Evolutionary conservation across 179 eudicot species (phyloP), one percentile per base, ranked within the genome.

Genomic region (Actinidia arguta): DNA sequence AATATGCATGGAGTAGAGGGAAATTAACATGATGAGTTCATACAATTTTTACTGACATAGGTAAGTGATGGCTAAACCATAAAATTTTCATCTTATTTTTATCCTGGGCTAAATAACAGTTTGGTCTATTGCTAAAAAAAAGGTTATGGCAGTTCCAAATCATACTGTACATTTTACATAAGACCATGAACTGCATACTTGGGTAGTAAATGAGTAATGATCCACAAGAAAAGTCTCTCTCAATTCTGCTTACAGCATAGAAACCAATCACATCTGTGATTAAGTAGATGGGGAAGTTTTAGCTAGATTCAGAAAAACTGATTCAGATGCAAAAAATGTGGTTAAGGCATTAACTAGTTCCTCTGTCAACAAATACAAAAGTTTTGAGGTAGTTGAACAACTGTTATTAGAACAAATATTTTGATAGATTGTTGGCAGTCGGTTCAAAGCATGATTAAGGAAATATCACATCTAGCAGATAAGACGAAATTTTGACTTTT

Each of bases 281-380:
- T 22, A 71, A n/a, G 75, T 72, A 22, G 5, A 56, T 42, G 50
- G 48, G 51, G 63, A 18, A 58, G 80, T 76, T 69, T 59, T 46
- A 76, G 22, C 80, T 59, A 6, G 13, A 11, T 59, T 77, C 6
- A 77, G 56, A 55, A 22, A 14, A 42, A 61, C 24, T n/a, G 50
- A 22, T 62, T 31, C 78, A 55, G 20, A 4, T 75, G n/a, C 63
- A 52, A 31, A 72, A 48, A 10, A 25, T 69, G 73, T 48, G 55
- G 39, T 55, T 11, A 39, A 76, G 22, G 46, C 39, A n/a, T 77
- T n/a, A n/a, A n/a, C 42, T 18, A 78, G 56, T 8, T 46, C 58
- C 16, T 47, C 70, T 25, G 58, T 13, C 61, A 78, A 78, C 47
- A 25, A 63, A 64, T 63, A 58, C 59, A 25, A 18, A 78, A 25